Percentiles rank a stretch among this genome's conserved stretches.
phyloP scores from a whole-genome alignment of 441 rosid genomes.

The Pelargonium australe region DNA sequence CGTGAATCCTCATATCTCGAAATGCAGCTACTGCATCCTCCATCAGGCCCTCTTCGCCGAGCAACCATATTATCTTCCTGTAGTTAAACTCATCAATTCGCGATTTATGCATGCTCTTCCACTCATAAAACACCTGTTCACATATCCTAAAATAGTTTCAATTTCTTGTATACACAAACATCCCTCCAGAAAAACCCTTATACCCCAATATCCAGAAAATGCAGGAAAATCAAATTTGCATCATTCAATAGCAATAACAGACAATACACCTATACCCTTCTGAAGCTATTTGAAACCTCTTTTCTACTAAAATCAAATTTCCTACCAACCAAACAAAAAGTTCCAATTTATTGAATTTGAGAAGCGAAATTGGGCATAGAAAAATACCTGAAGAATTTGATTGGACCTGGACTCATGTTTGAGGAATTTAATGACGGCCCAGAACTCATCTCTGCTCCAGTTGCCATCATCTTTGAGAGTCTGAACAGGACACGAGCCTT shows the following conservation, averaged over 20 bases:
- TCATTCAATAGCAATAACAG: too few species aligned
- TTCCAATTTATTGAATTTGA: neutral
- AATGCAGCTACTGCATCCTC: constrained; percentile 47
- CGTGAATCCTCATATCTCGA: constrained; percentile 35
- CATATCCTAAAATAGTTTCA: constrained; percentile 11
- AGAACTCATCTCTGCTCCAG: constrained; percentile 57
- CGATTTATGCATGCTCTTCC: constrained; percentile 45
- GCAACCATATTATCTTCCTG: constrained; percentile 45
- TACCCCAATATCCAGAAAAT: neutral
- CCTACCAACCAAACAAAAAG: neutral
- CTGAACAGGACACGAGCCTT: constrained; percentile 42
- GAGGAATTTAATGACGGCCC: constrained; percentile 54
- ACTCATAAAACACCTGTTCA: constrained; percentile 54
- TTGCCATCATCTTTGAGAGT: constrained; percentile 57
- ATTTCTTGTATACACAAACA: neutral
- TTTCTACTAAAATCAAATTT: too few species aligned
- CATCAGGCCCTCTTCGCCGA: constrained; percentile 40
- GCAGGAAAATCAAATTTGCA: too few species aligned
- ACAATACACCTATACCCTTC: too few species aligned
- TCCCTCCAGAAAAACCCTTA: neutral
- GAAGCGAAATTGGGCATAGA: neutral
- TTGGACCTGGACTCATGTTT: constrained; percentile 34
- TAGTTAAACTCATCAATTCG: constrained; percentile 45
- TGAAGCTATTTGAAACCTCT: too few species aligned
- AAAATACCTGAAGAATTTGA: constrained; percentile 48